These are phyloP conservation scores for Candida pseudofarinosa DNA, from an alignment of 805 yeast genomes.

Conservation along the genomic window DNA sequence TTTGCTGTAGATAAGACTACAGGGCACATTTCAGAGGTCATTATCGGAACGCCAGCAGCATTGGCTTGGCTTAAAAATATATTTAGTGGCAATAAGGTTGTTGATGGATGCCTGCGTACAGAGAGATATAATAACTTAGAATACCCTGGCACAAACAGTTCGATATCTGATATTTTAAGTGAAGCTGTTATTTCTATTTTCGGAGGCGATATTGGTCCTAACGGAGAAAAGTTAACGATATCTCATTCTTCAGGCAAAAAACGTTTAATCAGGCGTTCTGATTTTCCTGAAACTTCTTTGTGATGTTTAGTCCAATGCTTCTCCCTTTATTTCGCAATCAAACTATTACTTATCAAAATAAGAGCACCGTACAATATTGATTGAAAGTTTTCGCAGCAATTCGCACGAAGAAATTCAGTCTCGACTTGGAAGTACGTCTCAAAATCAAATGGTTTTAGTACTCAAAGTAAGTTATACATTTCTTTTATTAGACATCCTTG, in stretches of 20 bases:
- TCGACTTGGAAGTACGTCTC: no score
- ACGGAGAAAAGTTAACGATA: conserved; percentile 31
- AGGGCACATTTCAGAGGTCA: conserved; percentile 22
- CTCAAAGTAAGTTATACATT: no score
- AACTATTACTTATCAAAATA: no score
- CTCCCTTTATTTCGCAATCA: no score
- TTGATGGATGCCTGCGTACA: conserved; percentile 48
- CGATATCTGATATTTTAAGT: conserved; percentile 28
- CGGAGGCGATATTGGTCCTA: conserved; percentile 16
- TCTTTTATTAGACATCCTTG: no score
- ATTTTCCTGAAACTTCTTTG: no score
- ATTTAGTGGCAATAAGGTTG: conserved; percentile 38
- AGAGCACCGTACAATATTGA: no score
- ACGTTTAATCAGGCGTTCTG: background rate
- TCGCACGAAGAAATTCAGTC: no score
- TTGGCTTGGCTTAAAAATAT: conserved; percentile 14
- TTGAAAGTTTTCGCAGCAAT: no score
- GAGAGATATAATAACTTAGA: conserved; percentile 47
- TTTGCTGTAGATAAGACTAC: conserved; percentile 19
- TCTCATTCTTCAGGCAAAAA: background rate
- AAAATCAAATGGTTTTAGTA: no score
- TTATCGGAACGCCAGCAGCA: conserved; percentile 18
- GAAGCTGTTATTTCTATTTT: conserved; percentile 13
- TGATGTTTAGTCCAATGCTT: no score
- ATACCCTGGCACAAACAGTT: conserved; percentile 37